These are phyloP conservation scores for Boehmeria nivea DNA, from an alignment of 306 rosid species.

Conservation along the genomic window DNA sequence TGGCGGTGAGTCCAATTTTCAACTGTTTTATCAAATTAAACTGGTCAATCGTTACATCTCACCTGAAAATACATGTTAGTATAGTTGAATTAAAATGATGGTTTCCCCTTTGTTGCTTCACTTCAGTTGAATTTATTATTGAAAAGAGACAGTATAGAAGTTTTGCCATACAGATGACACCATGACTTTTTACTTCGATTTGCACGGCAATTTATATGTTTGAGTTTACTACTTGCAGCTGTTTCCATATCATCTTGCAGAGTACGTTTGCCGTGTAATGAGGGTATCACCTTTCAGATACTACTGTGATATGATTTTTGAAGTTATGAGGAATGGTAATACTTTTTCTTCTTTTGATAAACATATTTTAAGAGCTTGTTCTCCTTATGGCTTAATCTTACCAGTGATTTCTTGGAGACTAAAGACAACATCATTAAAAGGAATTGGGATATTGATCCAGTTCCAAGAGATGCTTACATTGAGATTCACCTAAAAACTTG, in stretches of 20 bases:
- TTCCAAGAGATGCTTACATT: too few species aligned
- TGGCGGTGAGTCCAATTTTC: constrained; percentile 57
- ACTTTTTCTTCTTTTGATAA: constrained; percentile 21
- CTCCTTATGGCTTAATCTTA: constrained; percentile 11
- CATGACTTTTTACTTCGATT: constrained; percentile 15
- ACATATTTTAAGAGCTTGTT: constrained; percentile 15
- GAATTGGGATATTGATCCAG: background rate
- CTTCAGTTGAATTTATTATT: constrained; percentile 4
- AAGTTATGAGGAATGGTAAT: constrained; percentile 93
- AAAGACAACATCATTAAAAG: background rate
- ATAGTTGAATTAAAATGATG: constrained; percentile 1
- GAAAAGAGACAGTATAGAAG: too few species aligned
- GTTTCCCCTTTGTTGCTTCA: background rate
- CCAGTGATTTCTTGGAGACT: background rate
- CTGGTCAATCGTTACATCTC: constrained; percentile 13
- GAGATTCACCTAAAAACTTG: too few species aligned
- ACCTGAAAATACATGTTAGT: too few species aligned
- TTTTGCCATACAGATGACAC: background rate
- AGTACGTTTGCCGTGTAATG: constrained; percentile 88
- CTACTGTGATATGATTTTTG: constrained; percentile 91
- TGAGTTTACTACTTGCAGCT: constrained; percentile 58
- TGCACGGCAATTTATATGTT: constrained; percentile 32
- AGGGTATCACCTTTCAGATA: constrained; percentile 91
- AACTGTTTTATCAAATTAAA: too few species aligned
- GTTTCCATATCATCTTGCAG: constrained; percentile 88